Percentiles rank a stretch among this genome's conserved stretches.
These are phyloP conservation scores for Podospora fimiseda DNA, from an alignment of 495 filamentous ascomycete genomes.

Conservation along the genomic window DNA sequence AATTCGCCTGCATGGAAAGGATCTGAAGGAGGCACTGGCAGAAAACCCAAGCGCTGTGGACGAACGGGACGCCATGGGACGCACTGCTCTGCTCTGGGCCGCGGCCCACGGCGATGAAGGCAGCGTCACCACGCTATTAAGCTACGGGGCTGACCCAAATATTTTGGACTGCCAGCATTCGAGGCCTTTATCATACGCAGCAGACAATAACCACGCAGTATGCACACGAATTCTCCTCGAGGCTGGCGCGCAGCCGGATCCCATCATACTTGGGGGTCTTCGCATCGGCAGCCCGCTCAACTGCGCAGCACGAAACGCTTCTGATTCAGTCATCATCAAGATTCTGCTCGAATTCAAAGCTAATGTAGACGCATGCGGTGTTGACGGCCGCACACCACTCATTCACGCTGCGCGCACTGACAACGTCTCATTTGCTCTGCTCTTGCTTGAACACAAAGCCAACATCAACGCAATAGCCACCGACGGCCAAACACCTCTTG, in stretches of 20 bases:
- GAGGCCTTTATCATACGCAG: conserved; percentile 1
- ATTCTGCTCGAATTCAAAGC: conserved; percentile 10
- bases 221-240: conserved; percentile 10
- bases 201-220: conserved; percentile 8
- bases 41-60: neutral
- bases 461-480: conserved; percentile 12
- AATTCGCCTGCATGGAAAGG: neutral
- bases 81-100: conserved; percentile 8
- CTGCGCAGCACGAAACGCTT: conserved; percentile 11
- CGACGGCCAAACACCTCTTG: conserved; percentile 10
- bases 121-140: conserved; percentile 6
- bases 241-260: conserved; percentile 10
- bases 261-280: neutral
- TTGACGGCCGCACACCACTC: conserved; percentile 8
- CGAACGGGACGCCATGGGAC: conserved; percentile 1
- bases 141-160: conserved; percentile 13
- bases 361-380: conserved; percentile 3
- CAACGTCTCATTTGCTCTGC: conserved; percentile 6
- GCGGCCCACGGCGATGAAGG: conserved; percentile 5
- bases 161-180: conserved; percentile 2
- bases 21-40: neutral
- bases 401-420: conserved; percentile 6
- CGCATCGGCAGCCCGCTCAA: conserved; percentile 12
- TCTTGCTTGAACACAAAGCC: conserved; percentile 13
- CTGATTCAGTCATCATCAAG: conserved; percentile 7